phyloP scores from a whole-genome alignment of 805 yeast species.

The Starmerella apicola region DNA sequence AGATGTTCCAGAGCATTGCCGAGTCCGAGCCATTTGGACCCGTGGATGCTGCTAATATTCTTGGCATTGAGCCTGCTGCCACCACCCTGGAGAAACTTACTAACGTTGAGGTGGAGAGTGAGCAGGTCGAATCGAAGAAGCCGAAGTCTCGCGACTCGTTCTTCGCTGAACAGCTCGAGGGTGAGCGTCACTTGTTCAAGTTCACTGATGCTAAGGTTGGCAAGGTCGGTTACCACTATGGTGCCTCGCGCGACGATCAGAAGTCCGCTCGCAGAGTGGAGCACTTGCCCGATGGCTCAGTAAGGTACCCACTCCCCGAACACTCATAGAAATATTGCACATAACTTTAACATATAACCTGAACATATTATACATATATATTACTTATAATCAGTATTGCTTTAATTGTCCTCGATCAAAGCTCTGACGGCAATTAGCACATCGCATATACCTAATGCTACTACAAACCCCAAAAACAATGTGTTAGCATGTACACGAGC shows the following conservation, averaged over 20 bases:
- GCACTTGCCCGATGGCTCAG: slow-evolving; percentile 21
- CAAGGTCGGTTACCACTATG: slow-evolving; percentile 80
- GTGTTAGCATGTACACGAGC: slow-evolving; percentile 17
- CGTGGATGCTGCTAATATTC: slow-evolving; percentile 77
- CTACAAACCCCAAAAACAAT: slow-evolving; percentile 9
- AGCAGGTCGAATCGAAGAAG: slow-evolving; percentile 26
- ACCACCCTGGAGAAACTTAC: slow-evolving; percentile 54
- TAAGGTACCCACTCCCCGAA: slow-evolving; percentile 21
- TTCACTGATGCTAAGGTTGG: slow-evolving; percentile 74
- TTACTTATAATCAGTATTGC: not conserved
- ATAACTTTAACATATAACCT: not conserved
- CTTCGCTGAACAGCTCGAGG: slow-evolving; percentile 48
- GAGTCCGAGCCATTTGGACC: slow-evolving; percentile 96
- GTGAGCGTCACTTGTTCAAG: slow-evolving; percentile 60
- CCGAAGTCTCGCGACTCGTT: slow-evolving; percentile 27
- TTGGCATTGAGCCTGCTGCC: slow-evolving; percentile 79
- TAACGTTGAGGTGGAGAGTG: slow-evolving; percentile 15
- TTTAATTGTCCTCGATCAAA: not conserved
- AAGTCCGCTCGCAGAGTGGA: slow-evolving; percentile 54
- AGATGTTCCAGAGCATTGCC: slow-evolving; percentile 77
- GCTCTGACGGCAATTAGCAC: slow-evolving; percentile 11
- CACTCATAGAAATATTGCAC: slow-evolving; percentile 11
- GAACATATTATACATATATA: not conserved
- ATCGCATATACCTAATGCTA: slow-evolving; percentile 15
- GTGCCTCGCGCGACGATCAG: slow-evolving; percentile 77